Evolutionary conservation across 2,329 filamentous ascomycete genomes (phyloP).

Genomic region (Ilyonectria sp.): DNA sequence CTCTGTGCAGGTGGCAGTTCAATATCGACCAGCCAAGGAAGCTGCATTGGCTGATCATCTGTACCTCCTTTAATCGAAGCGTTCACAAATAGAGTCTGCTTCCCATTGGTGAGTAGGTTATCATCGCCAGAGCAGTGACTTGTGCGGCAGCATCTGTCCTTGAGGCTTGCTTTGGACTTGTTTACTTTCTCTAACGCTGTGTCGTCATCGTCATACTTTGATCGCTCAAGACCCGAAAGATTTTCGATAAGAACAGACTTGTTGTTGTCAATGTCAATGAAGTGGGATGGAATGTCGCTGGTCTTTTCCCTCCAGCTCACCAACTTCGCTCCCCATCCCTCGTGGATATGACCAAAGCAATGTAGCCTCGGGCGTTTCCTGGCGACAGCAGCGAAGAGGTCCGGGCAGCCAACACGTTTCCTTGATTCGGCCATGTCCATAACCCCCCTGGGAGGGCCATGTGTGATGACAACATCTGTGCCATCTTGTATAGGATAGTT

Average conservation of each 20-base stretch:
- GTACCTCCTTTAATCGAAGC: constrained; percentile 31
- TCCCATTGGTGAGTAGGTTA: background rate
- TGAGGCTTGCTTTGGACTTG: background rate
- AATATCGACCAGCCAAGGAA: constrained; percentile 38
- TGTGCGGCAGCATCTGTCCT: background rate
- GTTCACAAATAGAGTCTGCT: constrained; percentile 42
- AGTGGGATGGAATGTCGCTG: constrained; percentile 55
- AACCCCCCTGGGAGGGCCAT: constrained; percentile 57
- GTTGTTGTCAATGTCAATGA: constrained; percentile 64
- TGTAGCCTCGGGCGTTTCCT: constrained; percentile 49
- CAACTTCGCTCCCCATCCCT: constrained; percentile 56
- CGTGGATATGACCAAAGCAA: constrained; percentile 55
- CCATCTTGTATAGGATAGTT: constrained; percentile 2
- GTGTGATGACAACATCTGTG: constrained; percentile 53
- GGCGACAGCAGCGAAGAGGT: constrained; percentile 48
- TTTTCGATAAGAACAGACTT: constrained; percentile 55
- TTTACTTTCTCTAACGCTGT: background rate
- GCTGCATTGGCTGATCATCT: constrained; percentile 10
- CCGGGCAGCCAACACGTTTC: constrained; percentile 47
- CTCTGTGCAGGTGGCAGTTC: constrained; percentile 19
- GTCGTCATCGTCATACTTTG: background rate
- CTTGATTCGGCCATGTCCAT: constrained; percentile 54
- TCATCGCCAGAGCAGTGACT: constrained; percentile 20
- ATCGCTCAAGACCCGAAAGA: constrained; percentile 31
- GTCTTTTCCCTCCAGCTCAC: constrained; percentile 60